Conservation (phyloP, 2,329 filamentous ascomycete genomes). For the Diaporthe vexans region DNA sequence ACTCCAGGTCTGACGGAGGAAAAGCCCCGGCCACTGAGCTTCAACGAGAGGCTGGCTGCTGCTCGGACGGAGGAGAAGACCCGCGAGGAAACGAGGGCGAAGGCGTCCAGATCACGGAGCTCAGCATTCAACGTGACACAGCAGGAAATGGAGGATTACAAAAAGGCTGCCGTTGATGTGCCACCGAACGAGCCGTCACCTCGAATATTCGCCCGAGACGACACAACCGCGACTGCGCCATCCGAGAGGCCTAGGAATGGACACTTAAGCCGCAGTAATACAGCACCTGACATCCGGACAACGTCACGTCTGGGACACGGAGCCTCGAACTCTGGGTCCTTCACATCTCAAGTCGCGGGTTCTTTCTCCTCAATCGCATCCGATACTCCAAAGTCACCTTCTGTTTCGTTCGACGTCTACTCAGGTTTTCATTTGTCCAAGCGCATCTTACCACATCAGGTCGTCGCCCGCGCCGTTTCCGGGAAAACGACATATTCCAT, state of each 20-base stretch:
- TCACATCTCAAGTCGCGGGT: conserved; percentile 32
- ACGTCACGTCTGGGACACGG: conserved; percentile 42
- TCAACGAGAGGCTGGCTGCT: conserved; percentile 88
- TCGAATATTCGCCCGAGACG: conserved; percentile 71
- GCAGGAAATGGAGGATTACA: conserved; percentile 72
- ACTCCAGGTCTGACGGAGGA: conserved; percentile 52
- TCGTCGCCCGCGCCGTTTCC: conserved; percentile 82
- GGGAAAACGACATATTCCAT: conserved; percentile 84
- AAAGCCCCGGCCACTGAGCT: conserved; percentile 67
- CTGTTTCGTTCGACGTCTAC: conserved; percentile 84
- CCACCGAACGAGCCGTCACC: conserved; percentile 65
- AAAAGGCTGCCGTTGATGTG: conserved; percentile 68
- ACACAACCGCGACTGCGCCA: conserved; percentile 62
- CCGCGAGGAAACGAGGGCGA: conserved; percentile 64
- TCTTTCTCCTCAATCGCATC: conserved; percentile 42
- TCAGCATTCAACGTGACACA: conserved; percentile 70
- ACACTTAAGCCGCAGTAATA: conserved; percentile 60
- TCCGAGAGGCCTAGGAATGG: conserved; percentile 46
- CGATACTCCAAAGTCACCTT: conserved; percentile 49
- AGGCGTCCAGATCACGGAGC: conserved; percentile 67
- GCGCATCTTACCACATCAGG: conserved; percentile 84
- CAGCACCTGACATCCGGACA: conserved; percentile 52
- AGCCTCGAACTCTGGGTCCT: conserved; percentile 42
- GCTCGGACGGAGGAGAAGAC: conserved; percentile 70
- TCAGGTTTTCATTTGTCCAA: conserved; percentile 87